Conservation (phyloP, 371 early-diverging fungal species). For the Lichtheimia ramosa region DNA sequence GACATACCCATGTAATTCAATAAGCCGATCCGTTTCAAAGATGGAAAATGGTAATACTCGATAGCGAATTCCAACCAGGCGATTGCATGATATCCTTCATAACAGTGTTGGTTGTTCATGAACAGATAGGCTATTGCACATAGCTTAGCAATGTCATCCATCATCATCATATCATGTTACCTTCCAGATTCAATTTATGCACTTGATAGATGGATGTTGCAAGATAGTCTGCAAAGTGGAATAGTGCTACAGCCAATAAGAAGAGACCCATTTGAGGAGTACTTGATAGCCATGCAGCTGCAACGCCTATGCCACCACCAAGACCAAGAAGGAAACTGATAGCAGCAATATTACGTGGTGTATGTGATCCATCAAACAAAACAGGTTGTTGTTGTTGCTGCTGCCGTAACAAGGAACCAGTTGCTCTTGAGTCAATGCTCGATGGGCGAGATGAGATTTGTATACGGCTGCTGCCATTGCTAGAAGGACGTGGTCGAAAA, state of each 20-base stretch:
- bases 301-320: background rate
- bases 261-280: background rate
- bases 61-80: background rate
- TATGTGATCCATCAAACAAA: background rate
- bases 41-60: background rate
- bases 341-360: background rate
- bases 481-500: background rate
- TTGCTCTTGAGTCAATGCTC: too few relatives aligned
- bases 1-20: background rate
- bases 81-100: background rate
- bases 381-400: too few relatives aligned
- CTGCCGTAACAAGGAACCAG: too few relatives aligned
- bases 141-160: too few relatives aligned
- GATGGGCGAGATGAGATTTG: conserved; percentile 1
- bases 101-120: too few relatives aligned
- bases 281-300: background rate
- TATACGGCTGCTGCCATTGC: background rate
- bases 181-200: too few relatives aligned
- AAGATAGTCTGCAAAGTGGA: background rate
- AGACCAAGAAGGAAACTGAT: background rate
- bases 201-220: background rate
- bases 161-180: too few relatives aligned
- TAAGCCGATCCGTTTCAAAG: background rate
- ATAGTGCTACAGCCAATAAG: background rate
- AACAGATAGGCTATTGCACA: too few relatives aligned